phyloP scores from a whole-genome alignment of 331 rosid species.

The Arachis monticola region DNA sequence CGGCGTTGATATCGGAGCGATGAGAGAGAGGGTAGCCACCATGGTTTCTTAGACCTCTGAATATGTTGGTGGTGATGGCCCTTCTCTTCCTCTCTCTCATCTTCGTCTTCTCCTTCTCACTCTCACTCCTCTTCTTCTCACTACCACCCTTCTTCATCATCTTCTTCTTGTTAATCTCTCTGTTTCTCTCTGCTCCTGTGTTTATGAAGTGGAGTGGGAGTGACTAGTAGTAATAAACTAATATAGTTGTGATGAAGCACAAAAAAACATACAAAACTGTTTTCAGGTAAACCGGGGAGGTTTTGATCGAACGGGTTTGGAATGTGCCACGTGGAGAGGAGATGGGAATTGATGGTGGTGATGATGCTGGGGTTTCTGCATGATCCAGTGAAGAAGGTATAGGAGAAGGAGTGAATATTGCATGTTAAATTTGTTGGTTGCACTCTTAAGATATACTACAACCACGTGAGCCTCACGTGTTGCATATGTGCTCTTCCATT shows the following conservation, averaged over 20 bases:
- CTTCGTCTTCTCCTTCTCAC: slow-evolving; percentile 21
- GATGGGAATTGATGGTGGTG: neutral
- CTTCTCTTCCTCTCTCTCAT: slow-evolving; percentile 61
- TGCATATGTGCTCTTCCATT: neutral
- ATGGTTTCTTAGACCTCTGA: slow-evolving; percentile 56
- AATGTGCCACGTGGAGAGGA: slow-evolving; percentile 17
- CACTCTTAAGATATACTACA: neutral
- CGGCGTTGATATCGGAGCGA: slow-evolving; percentile 61
- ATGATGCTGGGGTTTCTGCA: neutral
- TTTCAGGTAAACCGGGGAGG: neutral
- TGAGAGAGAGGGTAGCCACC: slow-evolving; percentile 57
- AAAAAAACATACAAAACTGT: neutral
- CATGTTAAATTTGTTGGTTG: neutral
- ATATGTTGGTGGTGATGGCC: slow-evolving; percentile 60
- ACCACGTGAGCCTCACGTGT: neutral
- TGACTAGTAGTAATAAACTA: neutral
- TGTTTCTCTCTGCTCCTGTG: neutral
- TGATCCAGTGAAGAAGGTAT: slow-evolving; percentile 25
- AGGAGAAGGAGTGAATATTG: neutral
- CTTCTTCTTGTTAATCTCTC: neutral
- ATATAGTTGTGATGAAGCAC: neutral
- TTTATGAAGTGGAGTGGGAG: neutral
- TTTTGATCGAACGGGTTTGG: neutral
- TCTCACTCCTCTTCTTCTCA: slow-evolving; percentile 42
- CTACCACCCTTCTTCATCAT: neutral